phyloP scores from a whole-genome alignment of 148 eudicot species.

The Polygonum aviculare region DNA sequence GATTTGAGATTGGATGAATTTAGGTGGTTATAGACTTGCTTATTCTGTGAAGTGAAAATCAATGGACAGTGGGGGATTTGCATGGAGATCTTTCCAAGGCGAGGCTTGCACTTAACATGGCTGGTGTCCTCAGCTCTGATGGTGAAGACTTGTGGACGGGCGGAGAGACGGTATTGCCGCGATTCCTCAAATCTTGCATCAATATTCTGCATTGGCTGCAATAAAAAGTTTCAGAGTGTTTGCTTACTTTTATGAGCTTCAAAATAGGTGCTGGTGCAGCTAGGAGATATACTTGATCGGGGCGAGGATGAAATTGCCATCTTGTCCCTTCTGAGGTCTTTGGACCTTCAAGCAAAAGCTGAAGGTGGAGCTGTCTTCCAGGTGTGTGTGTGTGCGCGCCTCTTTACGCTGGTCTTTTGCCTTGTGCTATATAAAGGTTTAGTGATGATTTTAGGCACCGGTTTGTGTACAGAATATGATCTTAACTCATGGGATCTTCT shows the following conservation, averaged over 20 bases:
- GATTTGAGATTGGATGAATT: not conserved
- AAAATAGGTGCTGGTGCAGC: conserved; percentile 74
- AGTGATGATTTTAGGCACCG: not conserved
- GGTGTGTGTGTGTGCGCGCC: conserved; percentile 25
- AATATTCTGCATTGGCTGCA: not conserved
- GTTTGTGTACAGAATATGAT: not conserved
- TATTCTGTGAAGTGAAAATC: conserved; percentile 4
- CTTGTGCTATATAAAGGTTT: not conserved
- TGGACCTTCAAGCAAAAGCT: conserved; percentile 78
- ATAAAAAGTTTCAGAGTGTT: not conserved
- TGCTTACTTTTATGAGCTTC: not conserved
- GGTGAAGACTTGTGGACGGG: conserved; percentile 81
- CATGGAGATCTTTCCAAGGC: conserved; percentile 94
- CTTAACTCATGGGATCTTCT: not conserved
- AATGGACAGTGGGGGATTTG: conserved; percentile 72
- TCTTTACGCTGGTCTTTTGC: not conserved
- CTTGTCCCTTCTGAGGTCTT: conserved; percentile 66
- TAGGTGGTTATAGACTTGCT: not conserved
- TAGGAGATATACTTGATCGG: conserved; percentile 91
- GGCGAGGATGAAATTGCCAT: conserved; percentile 98
- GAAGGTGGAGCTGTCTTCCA: conserved; percentile 94
- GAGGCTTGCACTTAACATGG: conserved; percentile 77
- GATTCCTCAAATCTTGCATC: not conserved
- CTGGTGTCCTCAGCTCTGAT: conserved; percentile 83
- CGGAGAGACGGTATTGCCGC: conserved; percentile 59